A percentile compares a stretch with the other conserved stretches of the same genome.
Evolutionary conservation across 352 stramenopile genomes (phyloP).

Genomic region (Phytophthora pinifolia): DNA sequence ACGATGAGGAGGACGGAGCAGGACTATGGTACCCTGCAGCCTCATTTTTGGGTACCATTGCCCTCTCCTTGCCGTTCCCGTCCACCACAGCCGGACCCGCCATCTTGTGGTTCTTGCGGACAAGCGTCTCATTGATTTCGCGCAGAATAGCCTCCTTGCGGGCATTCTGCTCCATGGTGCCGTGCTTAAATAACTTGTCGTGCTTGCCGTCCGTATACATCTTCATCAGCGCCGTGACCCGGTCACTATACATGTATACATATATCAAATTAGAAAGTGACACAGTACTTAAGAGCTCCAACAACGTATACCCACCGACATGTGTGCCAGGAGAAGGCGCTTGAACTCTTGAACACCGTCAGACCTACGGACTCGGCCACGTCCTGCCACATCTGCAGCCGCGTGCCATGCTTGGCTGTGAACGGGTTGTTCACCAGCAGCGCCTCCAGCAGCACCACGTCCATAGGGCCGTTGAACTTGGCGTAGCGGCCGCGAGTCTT

Average conservation of each 20-base stretch:
- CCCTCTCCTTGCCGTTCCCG: constrained; percentile 20
- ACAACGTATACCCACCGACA: constrained; percentile 52
- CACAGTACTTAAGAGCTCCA: not conserved
- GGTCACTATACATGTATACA: constrained; percentile 44
- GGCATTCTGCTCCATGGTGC: constrained; percentile 64
- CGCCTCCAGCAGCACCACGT: constrained; percentile 74
- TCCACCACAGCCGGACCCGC: constrained; percentile 21
- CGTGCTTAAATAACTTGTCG: constrained; percentile 86
- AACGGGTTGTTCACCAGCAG: constrained; percentile 77
- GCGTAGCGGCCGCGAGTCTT: constrained; percentile 66
- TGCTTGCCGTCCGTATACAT: constrained; percentile 78
- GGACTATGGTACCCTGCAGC: not conserved
- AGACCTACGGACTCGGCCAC: constrained; percentile 65
- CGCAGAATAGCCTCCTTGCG: constrained; percentile 69
- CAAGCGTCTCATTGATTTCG: constrained; percentile 53
- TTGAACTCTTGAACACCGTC: constrained; percentile 63
- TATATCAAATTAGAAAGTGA: constrained; percentile 5
- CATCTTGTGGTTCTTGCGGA: constrained; percentile 54
- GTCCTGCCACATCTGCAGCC: constrained; percentile 81
- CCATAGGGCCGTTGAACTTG: constrained; percentile 80
- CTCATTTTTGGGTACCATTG: constrained; percentile 22
- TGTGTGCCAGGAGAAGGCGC: constrained; percentile 82
- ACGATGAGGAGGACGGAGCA: not conserved
- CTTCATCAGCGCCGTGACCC: constrained; percentile 76
- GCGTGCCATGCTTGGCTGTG: constrained; percentile 79